Base-by-base conservation (phyloP, 805 yeast species). In the Candida verbasci region DNA sequence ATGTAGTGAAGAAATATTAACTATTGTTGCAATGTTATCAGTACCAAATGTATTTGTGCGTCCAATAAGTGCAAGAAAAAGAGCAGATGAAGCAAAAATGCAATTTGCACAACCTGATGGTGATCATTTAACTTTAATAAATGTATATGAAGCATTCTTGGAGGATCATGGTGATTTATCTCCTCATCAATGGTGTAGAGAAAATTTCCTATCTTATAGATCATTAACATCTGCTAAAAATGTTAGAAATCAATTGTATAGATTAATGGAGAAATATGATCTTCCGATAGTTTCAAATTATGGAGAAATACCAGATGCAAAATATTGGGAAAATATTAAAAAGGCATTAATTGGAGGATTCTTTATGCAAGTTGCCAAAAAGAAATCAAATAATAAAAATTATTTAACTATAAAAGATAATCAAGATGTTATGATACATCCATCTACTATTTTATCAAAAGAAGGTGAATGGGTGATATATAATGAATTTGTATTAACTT, bases 281-380 rank as follows among this genome's bases (percentile, higher is more conserved):
- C 63, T 91, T 39, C 86, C 80, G 39, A 62, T 93, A 37, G 70
- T 74, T 41, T 76, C 87, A 32, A 81, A 87, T 2, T 80, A 83
- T 27, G 54, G 44, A 37, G 81, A 79, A 50, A 68, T 72, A 44
- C 76, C 75, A 35, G 54, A 56, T 28, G 9, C 17, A 3, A 25
- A 22, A 24, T 88, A 86, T 62, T 82, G 80, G 59, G 80, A 75
- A 48, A 83, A 86, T 50, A 80, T 93, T 45, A 74, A 95, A 39
- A 85, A 83, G 58, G 96, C 97, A 0, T 62, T 93, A 40, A 74
- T 86, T 3, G 76, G 86, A n/a, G 98, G 98, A 2, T 89, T 88
- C 60, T 93, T 93, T 69, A 89, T 93, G 97, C 98, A 93, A 67
- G 95, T 86, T 38, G 97, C 97, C 23, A 93, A 89, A 66, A 86